Evolutionary conservation across 441 rosid genomes (phyloP), one percentile per base, ranked within the genome.

Genomic region (Breynia disticha): DNA sequence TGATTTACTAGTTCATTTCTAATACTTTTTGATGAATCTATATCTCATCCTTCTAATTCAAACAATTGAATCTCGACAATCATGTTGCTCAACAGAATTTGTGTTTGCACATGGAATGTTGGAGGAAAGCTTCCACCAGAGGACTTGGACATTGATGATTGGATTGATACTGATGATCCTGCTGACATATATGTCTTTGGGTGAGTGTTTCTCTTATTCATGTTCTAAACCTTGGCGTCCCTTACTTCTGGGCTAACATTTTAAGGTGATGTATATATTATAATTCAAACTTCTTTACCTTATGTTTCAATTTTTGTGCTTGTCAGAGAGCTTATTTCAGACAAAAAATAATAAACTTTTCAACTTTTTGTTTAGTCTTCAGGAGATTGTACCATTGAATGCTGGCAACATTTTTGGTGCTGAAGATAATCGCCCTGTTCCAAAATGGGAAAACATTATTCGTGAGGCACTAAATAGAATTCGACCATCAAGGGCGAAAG

Each of bases 341-440:
- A 60, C 64, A 44, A 60, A 67, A 45, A 39, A 16, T 47, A 45
- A 57, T 17, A 50, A 48, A 19, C 42, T 16, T 50, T 20, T 68
- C 55, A 41, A 41, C n/a, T 9, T 41, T 28, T 28, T 55, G 43
- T 76, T 11, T 66, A 91, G 98, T 57, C 69, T 91, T 57, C 97
- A 91, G 81, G 97, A 91, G 72, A 82, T 91, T 52, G 95, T 91
- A 50, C 95, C 98, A 14, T 79, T 91, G 56, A 91, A 81, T 70
- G 94, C 98, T 62, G 97, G 96, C 53, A 91, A 83, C 58, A 79
- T 91, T 50, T 87, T 91, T 55, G 96, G 98, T 41, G 85, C 95
- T 21, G 95, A 91, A 86, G 96, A 91, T 68, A 75, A 56, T 54
- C 76, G 91, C 46, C 91, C 96, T 0, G 87, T 79, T 62, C 65